Percentiles rank a stretch among this genome's conserved stretches.
phyloP scores from a whole-genome alignment of 306 rosid genomes.

The Quillaja saponaria region DNA sequence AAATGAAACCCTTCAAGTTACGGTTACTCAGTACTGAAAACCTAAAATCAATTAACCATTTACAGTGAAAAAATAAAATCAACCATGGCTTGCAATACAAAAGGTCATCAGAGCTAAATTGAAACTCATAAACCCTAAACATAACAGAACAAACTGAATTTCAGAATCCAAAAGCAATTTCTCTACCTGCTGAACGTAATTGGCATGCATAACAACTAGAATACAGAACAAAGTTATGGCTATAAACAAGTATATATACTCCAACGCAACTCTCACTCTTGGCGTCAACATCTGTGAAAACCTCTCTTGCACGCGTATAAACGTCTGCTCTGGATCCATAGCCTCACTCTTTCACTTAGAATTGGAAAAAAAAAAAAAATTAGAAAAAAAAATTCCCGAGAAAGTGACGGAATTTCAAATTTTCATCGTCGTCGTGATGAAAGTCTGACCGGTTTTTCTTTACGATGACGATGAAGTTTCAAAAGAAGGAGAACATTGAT shows the following conservation, averaged over 20 bases:
- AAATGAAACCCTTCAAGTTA: slow-evolving; percentile 6
- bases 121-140: slow-evolving; percentile 38
- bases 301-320: slow-evolving; percentile 92
- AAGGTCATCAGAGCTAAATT: neutral
- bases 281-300: slow-evolving; percentile 91
- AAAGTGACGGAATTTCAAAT: slow-evolving; percentile 30
- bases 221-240: slow-evolving; percentile 91
- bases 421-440: neutral
- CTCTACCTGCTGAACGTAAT: slow-evolving; percentile 90
- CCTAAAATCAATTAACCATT: neutral
- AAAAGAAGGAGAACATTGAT: neutral
- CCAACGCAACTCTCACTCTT: slow-evolving; percentile 80
- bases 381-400: slow-evolving; percentile 24
- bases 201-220: slow-evolving; percentile 99
- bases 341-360: slow-evolving; percentile 1
- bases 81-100: neutral
- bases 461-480: neutral
- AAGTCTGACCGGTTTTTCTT: neutral
- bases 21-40: slow-evolving; percentile 7
- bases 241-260: slow-evolving; percentile 69
- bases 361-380: neutral
- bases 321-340: slow-evolving; percentile 99
- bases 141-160: neutral
- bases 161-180: slow-evolving; percentile 6
- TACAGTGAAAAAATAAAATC: neutral